A percentile compares a stretch with the other conserved stretches of the same genome.
Evolutionary conservation across 345 rosid species (phyloP).

Genomic region (Eucalyptus curtisii): DNA sequence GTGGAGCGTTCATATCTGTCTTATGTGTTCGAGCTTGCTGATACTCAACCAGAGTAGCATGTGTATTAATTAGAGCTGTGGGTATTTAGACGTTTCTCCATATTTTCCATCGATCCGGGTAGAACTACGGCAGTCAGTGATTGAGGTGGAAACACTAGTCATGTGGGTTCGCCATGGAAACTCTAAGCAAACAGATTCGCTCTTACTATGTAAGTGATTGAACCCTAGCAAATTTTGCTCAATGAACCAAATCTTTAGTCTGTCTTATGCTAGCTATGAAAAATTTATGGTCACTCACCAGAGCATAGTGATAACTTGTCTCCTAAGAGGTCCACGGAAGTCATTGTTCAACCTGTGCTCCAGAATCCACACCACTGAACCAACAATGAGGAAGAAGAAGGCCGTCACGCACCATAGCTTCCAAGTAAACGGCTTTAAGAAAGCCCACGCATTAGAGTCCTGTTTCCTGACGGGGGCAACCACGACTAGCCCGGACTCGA

Average conservation of each 20-base stretch:
- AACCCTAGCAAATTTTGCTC: not conserved
- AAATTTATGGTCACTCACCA: slow-evolving; percentile 28
- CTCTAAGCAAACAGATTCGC: not conserved
- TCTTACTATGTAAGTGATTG: not conserved
- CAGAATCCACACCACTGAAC: slow-evolving; percentile 64
- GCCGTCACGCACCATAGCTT: slow-evolving; percentile 51
- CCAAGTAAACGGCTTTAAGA: slow-evolving; percentile 56
- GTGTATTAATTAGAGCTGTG: not conserved
- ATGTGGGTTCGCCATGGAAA: not conserved
- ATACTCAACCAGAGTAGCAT: not conserved
- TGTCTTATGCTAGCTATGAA: not conserved
- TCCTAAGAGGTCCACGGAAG: slow-evolving; percentile 60
- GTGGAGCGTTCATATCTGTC: not conserved
- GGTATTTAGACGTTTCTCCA: not conserved
- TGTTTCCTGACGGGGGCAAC: slow-evolving; percentile 53
- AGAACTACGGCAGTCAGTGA: not conserved
- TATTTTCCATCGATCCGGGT: not conserved
- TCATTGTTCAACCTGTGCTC: slow-evolving; percentile 64
- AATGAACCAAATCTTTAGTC: not conserved
- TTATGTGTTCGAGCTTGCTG: not conserved
- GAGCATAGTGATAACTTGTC: slow-evolving; percentile 52
- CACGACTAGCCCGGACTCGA: slow-evolving; percentile 64
- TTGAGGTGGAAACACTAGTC: not conserved
- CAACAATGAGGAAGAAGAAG: slow-evolving; percentile 37
- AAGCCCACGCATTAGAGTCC: slow-evolving; percentile 40